Conservation (phyloP, 805 yeast genomes). For the Saturnispora sanitii region DNA sequence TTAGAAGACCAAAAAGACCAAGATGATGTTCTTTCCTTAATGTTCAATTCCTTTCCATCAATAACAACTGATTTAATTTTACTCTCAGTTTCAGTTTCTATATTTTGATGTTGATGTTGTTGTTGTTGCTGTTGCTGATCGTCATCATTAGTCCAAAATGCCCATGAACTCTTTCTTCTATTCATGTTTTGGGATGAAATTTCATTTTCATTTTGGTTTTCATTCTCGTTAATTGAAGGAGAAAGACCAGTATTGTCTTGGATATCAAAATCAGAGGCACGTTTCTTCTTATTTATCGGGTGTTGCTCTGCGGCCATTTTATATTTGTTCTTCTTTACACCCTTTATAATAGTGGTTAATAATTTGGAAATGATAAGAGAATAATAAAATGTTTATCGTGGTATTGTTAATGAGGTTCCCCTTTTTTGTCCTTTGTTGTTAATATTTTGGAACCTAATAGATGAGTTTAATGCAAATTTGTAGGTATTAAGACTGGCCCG, state of each 20-base stretch:
- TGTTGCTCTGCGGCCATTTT: not conserved
- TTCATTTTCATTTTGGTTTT: not conserved
- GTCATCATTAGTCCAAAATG: constrained; percentile 16
- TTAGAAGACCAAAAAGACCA: constrained; percentile 24
- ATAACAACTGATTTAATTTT: constrained; percentile 3
- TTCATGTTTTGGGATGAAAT: not conserved
- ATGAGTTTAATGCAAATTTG: too few species aligned
- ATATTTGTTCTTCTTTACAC: not conserved
- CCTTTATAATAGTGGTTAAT: not conserved
- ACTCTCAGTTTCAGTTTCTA: not conserved
- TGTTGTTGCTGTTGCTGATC: not conserved
- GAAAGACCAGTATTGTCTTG: not conserved
- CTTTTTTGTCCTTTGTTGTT: not conserved
- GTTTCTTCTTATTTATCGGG: not conserved
- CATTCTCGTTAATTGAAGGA: constrained; percentile 5
- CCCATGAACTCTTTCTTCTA: constrained; percentile 20
- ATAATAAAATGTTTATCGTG: not conserved
- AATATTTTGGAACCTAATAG: not conserved
- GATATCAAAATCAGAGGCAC: not conserved
- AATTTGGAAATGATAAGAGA: not conserved
- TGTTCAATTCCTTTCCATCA: constrained; percentile 9
- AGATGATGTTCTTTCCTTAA: constrained; percentile 16
- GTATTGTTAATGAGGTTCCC: not conserved
- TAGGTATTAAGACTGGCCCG: too few species aligned
- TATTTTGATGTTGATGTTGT: not conserved